These are phyloP conservation scores for Saccharomycopsis crataegensis DNA, from an alignment of 1,139 yeast species.

Conservation along the genomic window DNA sequence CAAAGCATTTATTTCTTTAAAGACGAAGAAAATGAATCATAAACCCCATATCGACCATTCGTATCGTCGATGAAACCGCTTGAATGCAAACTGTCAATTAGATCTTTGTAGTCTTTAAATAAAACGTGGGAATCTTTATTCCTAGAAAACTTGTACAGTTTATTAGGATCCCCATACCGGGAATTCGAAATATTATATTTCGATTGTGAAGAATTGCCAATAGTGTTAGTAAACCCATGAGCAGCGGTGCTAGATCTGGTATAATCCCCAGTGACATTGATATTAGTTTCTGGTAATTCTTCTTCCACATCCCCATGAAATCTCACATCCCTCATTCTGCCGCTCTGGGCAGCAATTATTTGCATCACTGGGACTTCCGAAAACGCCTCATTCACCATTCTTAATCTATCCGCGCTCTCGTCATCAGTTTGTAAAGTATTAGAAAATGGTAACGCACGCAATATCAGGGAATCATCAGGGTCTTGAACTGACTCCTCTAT, in stretches of 20 bases:
- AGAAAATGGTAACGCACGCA: background rate
- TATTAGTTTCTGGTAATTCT: background rate
- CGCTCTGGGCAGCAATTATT: background rate
- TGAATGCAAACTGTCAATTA: slow-evolving; percentile 1
- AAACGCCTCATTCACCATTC: background rate
- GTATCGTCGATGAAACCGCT: background rate
- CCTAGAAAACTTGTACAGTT: background rate
- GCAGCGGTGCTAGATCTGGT: background rate
- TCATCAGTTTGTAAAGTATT: background rate
- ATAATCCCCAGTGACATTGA: background rate
- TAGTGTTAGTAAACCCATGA: background rate
- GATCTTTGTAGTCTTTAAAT: background rate
- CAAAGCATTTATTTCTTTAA: background rate
- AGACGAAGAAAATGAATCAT: slow-evolving; percentile 1
- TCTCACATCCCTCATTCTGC: background rate
- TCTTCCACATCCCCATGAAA: background rate
- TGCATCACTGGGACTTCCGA: background rate
- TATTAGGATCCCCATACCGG: background rate
- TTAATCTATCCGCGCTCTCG: background rate
- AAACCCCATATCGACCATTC: slow-evolving; percentile 2
- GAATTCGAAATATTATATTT: background rate
- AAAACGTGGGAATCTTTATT: background rate
- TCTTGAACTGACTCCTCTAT: background rate
- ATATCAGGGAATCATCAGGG: background rate
- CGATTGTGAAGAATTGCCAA: background rate